Base-by-base conservation (phyloP, 176 grass and related monocot genomes). In the Triticum turgidum region DNA sequence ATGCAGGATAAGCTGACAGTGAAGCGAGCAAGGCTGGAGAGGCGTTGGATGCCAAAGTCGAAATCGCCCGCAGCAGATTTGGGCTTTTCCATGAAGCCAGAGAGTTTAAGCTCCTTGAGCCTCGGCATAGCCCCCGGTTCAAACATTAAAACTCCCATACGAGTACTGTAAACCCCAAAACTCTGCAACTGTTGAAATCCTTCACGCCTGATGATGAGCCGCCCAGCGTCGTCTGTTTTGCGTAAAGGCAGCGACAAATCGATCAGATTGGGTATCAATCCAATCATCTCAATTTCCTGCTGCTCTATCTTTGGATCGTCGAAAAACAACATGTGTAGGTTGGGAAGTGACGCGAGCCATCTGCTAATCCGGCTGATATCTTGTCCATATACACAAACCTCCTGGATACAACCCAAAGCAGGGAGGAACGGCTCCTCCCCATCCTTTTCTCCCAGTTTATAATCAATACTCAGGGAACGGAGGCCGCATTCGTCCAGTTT, bases 1-100 rank as follows among this genome's bases (percentile, higher is more conserved):
- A 0, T 0, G 70, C 70, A 73, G 1, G 0, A 1, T 73, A 73
- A 5, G 5, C 0, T 0, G 38, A 73, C 70, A 14, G 1, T 4
- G 21, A 73, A n/a, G n/a, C 4, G 39, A 73, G 39, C 21, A 25
- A 73, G 70, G 70, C 11, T 45, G 70, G 70, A 73, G 38, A 73
- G 69, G 38, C 1, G n/a, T 41, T 44, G 69, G 69, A 73, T 73
- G 11, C 69, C 69, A 24, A 45, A 45, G 38, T 73, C n/a, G 2
- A 73, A 73, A 44, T 25, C 21, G 69, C 1, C 39, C 5, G 5
- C 11, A 45, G 0, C 70, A 73, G 69, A 24, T 73, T 73, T 7
- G 38, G 69, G 38, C 69, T 25, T 45, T 14, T 0, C 11, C 0
- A 47, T 1, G 3, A 73, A 45, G 11, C n/a, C n/a, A n/a, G n/a